Evolutionary conservation across 192 early-diverging fungal species (phyloP).

Genomic region (Geranomyces variabilis): DNA sequence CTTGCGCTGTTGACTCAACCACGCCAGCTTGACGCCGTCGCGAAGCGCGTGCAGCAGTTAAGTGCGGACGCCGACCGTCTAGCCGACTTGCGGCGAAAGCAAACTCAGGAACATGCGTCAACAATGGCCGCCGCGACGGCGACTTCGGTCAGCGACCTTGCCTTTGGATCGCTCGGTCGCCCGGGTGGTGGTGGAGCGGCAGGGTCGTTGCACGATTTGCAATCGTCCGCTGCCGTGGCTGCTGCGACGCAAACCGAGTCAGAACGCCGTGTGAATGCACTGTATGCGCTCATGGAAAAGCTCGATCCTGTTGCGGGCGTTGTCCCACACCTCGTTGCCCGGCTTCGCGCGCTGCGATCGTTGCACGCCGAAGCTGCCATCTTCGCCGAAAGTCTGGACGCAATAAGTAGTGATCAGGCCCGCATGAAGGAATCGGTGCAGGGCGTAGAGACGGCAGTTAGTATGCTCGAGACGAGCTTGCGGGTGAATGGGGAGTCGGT

Average conservation of each 20-base stretch:
- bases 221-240: no score
- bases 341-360: conserved; percentile 75
- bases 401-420: conserved; percentile 71
- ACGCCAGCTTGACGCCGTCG: conserved; percentile 68
- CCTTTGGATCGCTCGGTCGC: neutral
- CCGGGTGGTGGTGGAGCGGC: conserved; percentile 5
- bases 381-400: conserved; percentile 73
- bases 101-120: conserved; percentile 36
- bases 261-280: conserved; percentile 58
- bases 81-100: conserved; percentile 62
- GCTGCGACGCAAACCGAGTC: conserved; percentile 35
- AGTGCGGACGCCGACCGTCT: conserved; percentile 70
- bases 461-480: conserved; percentile 33
- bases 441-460: conserved; percentile 54
- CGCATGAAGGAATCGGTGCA: conserved; percentile 69
- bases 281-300: conserved; percentile 71
- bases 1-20: conserved; percentile 71
- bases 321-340: conserved; percentile 76
- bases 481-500: conserved; percentile 38
- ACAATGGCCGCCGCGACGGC: neutral
- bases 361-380: conserved; percentile 83
- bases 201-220: conserved; percentile 24
- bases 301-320: conserved; percentile 80
- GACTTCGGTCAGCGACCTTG: neutral
- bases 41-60: conserved; percentile 62